Base-by-base conservation (phyloP, 441 rosid genomes). In the Sinapis alba region DNA sequence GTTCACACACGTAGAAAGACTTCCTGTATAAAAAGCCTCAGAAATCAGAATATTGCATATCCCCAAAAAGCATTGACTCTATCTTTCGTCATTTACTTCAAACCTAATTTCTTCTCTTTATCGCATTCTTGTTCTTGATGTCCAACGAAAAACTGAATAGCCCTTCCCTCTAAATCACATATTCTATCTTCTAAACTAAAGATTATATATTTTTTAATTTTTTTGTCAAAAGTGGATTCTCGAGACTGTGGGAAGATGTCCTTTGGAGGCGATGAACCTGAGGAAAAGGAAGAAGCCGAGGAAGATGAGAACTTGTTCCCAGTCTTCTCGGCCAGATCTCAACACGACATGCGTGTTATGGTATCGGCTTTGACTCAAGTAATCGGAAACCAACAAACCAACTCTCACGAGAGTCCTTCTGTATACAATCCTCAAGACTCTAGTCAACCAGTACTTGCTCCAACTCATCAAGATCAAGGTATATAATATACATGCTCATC, bases 301-400 rank as follows among this genome's bases (percentile, higher is more conserved):
- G 80, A 86, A 62, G 65, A 76, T 56, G 72, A 66, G 24, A 87
- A 32, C 67, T 28, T 78, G 11, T 78, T 88, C 71, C 93, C 93
- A 0, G 63, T 81, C 28, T 89, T 79, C 78, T 86, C 93, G 5
- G 86, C 85, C 32, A 79, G 90, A 80, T 93, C 97, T 54, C 94
- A 89, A 69, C 90, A 80, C 26, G 97, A 93, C 65, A 87, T 83
- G 84, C 67, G 83, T 28, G 96, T 81, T 6, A 89, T 93, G 87
- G 89, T 88, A 28, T 86, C 91, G 3, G 96, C 93, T 59, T 85
- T 93, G 41, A 8, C 94, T 80, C 98, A 91, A 76, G 97, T 93
- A 21, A 89, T 93, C n/a, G 90, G 86, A 54, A 87, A 68, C 78
- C 69, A 30, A 62, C 69, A 30, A 65, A 71, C 41, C 56, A 68